A percentile compares a stretch with the other conserved stretches of the same genome.
phyloP scores from a whole-genome alignment of 129 eudicot species.

The Sambucus nigra region DNA sequence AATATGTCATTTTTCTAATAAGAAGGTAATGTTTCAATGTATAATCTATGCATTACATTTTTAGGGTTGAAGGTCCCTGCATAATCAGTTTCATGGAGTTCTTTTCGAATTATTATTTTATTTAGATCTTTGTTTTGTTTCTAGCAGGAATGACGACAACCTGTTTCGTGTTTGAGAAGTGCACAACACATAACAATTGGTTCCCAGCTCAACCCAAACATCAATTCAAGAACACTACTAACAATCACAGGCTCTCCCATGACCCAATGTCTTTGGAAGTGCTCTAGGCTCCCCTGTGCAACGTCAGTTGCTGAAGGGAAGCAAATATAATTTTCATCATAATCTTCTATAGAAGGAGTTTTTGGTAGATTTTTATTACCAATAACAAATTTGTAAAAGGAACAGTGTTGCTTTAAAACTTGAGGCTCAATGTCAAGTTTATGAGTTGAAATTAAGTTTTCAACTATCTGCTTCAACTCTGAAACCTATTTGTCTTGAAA shows the following conservation, averaged over 20 bases:
- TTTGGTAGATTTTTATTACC: conserved; percentile 11
- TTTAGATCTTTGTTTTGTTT: too few species aligned
- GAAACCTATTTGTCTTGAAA: conserved; percentile 22
- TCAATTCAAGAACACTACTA: conserved; percentile 21
- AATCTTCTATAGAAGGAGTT: conserved; percentile 20
- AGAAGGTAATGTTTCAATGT: too few species aligned
- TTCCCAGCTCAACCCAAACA: conserved; percentile 62
- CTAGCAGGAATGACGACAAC: too few species aligned
- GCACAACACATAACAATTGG: conserved; percentile 81
- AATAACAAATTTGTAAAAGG: conserved; percentile 11
- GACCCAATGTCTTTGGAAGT: conserved; percentile 50
- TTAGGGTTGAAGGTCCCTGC: too few species aligned
- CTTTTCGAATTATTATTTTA: too few species aligned
- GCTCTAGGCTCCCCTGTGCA: conserved; percentile 23
- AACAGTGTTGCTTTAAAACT: conserved; percentile 5
- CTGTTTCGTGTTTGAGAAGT: conserved; percentile 19
- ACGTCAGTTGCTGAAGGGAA: conserved; percentile 31
- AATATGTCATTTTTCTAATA: too few species aligned
- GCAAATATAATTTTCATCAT: conserved; percentile 28
- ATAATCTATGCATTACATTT: too few species aligned
- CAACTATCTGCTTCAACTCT: conserved; percentile 22
- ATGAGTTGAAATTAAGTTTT: conserved; percentile 7
- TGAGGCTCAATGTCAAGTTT: conserved; percentile 9
- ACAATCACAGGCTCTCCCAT: conserved; percentile 44
- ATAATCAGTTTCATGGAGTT: too few species aligned